Conservation (phyloP, 1,284 basidiomycete species). For the Sphaerobolus stellatus region DNA sequence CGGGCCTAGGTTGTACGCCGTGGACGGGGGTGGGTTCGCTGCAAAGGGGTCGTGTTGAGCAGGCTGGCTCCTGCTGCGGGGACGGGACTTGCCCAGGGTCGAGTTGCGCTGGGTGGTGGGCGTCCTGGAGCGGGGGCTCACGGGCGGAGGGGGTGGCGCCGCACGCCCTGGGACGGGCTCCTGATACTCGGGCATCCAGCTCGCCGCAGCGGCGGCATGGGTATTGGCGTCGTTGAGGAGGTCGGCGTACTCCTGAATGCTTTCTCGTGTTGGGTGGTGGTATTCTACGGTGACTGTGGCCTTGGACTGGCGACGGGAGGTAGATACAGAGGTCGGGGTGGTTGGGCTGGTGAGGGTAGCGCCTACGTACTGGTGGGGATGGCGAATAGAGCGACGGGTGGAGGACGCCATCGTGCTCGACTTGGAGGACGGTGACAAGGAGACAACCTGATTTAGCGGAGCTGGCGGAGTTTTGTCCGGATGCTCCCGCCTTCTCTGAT, state of each 20-base stretch:
- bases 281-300: conserved; percentile 74
- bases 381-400: conserved; percentile 11
- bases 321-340: background rate
- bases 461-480: no score
- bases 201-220: conserved; percentile 48
- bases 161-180: conserved; percentile 50
- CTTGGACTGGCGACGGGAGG: conserved; percentile 31
- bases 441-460: no score
- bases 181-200: conserved; percentile 35
- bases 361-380: conserved; percentile 11
- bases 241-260: conserved; percentile 70
- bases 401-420: background rate
- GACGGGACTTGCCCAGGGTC: conserved; percentile 27
- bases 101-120: conserved; percentile 31
- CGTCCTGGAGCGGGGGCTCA: conserved; percentile 24
- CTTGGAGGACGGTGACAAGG: no score
- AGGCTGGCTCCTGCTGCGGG: conserved; percentile 49
- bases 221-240: conserved; percentile 60
- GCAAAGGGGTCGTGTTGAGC: conserved; percentile 62
- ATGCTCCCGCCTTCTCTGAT: no score
- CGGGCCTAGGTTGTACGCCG: conserved; percentile 38
- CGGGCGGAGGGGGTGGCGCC: conserved; percentile 54
- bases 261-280: conserved; percentile 60
- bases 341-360: conserved; percentile 5
- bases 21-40: conserved; percentile 33